phyloP scores from a whole-genome alignment of 306 rosid genomes.

The Acacia crassicarpa region DNA sequence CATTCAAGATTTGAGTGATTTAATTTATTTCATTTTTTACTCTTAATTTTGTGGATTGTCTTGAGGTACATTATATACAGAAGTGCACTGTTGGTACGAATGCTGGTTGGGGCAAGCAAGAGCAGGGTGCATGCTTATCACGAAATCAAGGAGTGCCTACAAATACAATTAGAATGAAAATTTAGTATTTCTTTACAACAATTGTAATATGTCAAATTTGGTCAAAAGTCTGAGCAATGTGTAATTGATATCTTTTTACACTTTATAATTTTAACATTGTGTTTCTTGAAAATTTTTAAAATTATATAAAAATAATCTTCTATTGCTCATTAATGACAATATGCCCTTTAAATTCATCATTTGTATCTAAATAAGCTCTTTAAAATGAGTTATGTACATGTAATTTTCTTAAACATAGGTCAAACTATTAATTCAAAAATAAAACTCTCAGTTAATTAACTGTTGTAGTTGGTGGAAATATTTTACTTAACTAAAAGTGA shows the following conservation, averaged over 20 bases:
- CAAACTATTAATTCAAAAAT: neutral
- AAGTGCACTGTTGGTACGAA: neutral
- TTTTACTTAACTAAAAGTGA: too few relatives aligned
- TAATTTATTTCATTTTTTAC: neutral
- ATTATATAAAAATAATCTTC: too few relatives aligned
- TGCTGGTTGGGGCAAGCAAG: too few relatives aligned
- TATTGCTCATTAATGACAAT: neutral
- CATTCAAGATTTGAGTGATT: neutral
- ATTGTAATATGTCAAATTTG: neutral
- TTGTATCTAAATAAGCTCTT: neutral
- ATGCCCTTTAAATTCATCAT: neutral
- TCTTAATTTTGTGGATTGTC: neutral
- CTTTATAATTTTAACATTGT: neutral
- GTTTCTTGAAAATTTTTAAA: too few relatives aligned
- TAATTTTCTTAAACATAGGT: neutral
- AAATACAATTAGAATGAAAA: too few relatives aligned
- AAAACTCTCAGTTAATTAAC: neutral
- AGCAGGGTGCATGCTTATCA: neutral
- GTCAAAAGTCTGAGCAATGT: neutral
- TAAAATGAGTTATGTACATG: neutral
- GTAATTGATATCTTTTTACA: neutral
- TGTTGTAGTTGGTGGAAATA: neutral
- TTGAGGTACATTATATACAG: neutral
- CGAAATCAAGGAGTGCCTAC: neutral
- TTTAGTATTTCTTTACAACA: neutral